These are phyloP conservation scores for Solidago caesia DNA, from an alignment of 129 eudicot genomes.

Conservation along the genomic window DNA sequence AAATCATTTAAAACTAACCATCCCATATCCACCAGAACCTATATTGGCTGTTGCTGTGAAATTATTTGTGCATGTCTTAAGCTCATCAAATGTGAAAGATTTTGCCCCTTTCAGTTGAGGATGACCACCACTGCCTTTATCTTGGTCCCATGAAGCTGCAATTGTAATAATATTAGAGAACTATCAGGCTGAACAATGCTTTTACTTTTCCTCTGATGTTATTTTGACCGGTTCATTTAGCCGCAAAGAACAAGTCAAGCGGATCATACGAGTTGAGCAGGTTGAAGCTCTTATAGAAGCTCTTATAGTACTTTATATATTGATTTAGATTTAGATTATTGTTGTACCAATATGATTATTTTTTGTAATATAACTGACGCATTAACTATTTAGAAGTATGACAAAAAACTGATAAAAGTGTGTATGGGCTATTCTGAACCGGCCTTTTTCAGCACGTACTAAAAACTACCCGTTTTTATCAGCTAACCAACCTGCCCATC, in stretches of 20 bases:
- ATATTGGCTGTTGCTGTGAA: constrained; percentile 61
- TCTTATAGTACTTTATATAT: neutral
- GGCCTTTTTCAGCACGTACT: neutral
- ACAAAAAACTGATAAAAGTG: too few relatives aligned
- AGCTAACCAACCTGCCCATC: neutral
- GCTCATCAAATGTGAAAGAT: constrained; percentile 67
- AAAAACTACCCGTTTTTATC: neutral
- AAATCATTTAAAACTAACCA: constrained; percentile 46
- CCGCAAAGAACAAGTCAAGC: neutral
- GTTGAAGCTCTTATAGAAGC: neutral
- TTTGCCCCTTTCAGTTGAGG: constrained; percentile 79
- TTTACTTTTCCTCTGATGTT: neutral
- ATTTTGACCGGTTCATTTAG: too few relatives aligned
- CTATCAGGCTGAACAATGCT: neutral
- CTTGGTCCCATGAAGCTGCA: constrained; percentile 74
- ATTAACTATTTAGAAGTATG: neutral
- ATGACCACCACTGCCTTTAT: constrained; percentile 49
- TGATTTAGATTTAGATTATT: too few relatives aligned
- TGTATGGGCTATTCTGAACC: too few relatives aligned
- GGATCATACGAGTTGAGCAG: neutral
- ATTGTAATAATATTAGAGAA: constrained; percentile 4
- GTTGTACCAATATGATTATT: neutral
- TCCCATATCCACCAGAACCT: constrained; percentile 88
- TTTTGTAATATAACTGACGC: neutral
- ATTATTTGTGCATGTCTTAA: constrained; percentile 68